A percentile compares a stretch with the other conserved stretches of the same genome.
Evolutionary conservation across 805 yeast species (phyloP).

Genomic region (Candida dendrica): DNA sequence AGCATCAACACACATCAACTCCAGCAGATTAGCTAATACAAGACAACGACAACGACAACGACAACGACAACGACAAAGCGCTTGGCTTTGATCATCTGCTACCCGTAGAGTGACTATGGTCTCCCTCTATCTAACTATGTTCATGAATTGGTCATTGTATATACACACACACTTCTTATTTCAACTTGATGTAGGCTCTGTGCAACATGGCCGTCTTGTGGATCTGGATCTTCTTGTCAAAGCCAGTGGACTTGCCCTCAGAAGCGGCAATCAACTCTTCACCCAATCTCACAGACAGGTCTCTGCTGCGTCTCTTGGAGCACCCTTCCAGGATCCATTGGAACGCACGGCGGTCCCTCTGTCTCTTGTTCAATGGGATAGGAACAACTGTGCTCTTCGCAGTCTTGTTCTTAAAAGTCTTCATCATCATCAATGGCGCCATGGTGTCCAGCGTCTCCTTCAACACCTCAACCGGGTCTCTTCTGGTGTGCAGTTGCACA

Average conservation of each 20-base stretch:
- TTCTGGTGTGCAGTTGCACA: slow-evolving; percentile 61
- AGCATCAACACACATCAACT: no score
- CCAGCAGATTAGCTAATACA: no score
- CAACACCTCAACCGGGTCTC: slow-evolving; percentile 74
- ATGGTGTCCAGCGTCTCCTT: slow-evolving; percentile 69
- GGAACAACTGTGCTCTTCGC: slow-evolving; percentile 83
- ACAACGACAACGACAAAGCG: no score
- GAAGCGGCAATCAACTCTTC: slow-evolving; percentile 80
- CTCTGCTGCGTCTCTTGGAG: slow-evolving; percentile 68
- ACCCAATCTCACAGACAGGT: slow-evolving; percentile 80
- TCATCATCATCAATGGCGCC: slow-evolving; percentile 78
- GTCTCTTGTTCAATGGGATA: slow-evolving; percentile 72
- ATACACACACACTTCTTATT: slow-evolving; percentile 9
- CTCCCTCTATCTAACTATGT: no score
- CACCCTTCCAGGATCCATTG: slow-evolving; percentile 86
- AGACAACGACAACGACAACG: no score
- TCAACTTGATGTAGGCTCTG: slow-evolving; percentile 65
- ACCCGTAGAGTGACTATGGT: no score
- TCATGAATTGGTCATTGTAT: no score
- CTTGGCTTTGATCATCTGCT: no score
- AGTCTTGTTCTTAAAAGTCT: slow-evolving; percentile 72
- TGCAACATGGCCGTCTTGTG: slow-evolving; percentile 85
- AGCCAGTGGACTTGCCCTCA: slow-evolving; percentile 75
- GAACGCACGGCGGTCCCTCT: slow-evolving; percentile 82
- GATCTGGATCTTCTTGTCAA: slow-evolving; percentile 73